phyloP scores from a whole-genome alignment of 495 filamentous ascomycete genomes.

The Trichodelitschia bisporula region DNA sequence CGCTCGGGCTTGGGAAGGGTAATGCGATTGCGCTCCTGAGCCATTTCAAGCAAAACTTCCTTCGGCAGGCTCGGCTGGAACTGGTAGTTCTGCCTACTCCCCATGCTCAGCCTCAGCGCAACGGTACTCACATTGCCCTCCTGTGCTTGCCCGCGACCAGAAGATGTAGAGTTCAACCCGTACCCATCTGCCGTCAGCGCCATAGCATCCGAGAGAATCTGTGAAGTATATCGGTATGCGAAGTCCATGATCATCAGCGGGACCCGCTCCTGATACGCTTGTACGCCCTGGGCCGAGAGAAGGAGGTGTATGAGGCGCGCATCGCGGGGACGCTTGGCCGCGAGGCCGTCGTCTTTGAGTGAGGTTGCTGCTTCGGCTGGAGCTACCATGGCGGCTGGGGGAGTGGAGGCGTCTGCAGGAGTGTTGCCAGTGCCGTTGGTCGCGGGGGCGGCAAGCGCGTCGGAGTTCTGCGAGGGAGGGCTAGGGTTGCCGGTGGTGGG shows the following conservation, averaged over 20 bases:
- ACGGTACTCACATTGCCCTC: slow-evolving; percentile 22
- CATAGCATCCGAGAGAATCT: slow-evolving; percentile 40
- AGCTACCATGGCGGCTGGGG: too few relatives aligned
- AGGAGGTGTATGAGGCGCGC: slow-evolving; percentile 78
- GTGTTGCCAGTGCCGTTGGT: too few relatives aligned
- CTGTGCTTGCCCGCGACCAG: slow-evolving; percentile 3
- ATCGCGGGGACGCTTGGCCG: slow-evolving; percentile 59
- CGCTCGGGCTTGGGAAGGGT: slow-evolving; percentile 51
- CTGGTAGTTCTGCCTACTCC: slow-evolving; percentile 35
- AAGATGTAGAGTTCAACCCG: slow-evolving; percentile 13
- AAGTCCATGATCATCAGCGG: slow-evolving; percentile 90
- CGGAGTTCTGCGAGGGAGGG: too few relatives aligned
- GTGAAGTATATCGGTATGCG: slow-evolving; percentile 60
- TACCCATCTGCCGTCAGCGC: slow-evolving; percentile 39
- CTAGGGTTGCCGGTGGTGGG: too few relatives aligned
- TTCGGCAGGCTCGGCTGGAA: slow-evolving; percentile 46
- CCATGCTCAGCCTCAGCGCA: slow-evolving; percentile 37
- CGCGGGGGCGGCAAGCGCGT: too few relatives aligned
- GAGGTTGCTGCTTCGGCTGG: slow-evolving; percentile 23
- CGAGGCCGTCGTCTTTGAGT: slow-evolving; percentile 29
- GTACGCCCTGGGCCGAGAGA: slow-evolving; percentile 66
- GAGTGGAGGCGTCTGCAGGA: too few relatives aligned
- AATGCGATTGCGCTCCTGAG: slow-evolving; percentile 57
- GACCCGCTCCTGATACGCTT: slow-evolving; percentile 78
- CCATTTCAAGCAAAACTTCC: slow-evolving; percentile 67